Conservation (phyloP, 176 grass and related monocot genomes). For the Zoysia pacifica region DNA sequence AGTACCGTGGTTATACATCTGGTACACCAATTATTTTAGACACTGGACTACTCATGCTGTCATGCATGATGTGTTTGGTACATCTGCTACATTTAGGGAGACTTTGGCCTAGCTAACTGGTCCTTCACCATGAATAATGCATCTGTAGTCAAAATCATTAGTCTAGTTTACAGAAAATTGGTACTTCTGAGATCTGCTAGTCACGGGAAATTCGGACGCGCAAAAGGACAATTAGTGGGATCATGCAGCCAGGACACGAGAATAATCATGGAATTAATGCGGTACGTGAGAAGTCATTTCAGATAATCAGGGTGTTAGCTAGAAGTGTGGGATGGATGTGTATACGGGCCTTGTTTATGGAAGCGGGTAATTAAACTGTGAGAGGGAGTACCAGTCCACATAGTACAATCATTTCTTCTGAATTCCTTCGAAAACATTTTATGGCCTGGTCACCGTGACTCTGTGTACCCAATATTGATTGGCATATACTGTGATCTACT, state of each 20-base stretch:
- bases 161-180: background rate
- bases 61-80: background rate
- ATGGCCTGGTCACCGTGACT: too few species aligned
- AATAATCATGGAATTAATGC: conserved; percentile 10
- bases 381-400: too few species aligned
- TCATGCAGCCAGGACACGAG: background rate
- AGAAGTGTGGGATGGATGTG: background rate
- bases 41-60: background rate
- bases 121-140: conserved; percentile 9
- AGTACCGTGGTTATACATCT: background rate
- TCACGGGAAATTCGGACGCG: background rate
- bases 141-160: background rate
- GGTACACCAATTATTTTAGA: conserved; percentile 2
- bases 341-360: background rate
- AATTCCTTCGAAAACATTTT: too few species aligned
- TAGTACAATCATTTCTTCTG: too few species aligned
- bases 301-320: background rate
- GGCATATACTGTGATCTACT: too few species aligned
- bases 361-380: background rate
- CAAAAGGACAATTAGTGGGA: background rate
- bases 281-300: background rate
- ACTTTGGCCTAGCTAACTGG: background rate
- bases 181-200: background rate
- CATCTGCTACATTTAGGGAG: background rate
- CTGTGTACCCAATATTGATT: too few species aligned